Evolutionary conservation across 1,139 yeast species (phyloP).

Genomic region (Hansenula lynferdii): DNA sequence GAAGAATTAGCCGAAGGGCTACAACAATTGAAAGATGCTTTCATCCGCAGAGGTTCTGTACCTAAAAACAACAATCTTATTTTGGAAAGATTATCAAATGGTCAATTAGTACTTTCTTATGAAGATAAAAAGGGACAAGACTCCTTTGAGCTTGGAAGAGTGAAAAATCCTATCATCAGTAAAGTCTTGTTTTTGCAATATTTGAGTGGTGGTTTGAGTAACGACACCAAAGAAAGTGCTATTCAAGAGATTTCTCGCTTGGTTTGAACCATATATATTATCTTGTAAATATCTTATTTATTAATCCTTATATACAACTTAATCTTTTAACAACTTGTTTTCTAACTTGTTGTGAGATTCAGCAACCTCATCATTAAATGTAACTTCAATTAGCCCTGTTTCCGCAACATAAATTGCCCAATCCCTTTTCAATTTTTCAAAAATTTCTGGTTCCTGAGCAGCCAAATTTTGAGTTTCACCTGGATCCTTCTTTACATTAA

Average conservation of each 20-base stretch:
- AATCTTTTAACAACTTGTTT: background rate
- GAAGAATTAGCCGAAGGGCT: slow-evolving; percentile 43
- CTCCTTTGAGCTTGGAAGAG: slow-evolving; percentile 36
- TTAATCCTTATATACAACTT: too few species aligned
- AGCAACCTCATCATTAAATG: background rate
- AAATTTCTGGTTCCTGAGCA: slow-evolving; percentile 27
- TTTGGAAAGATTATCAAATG: slow-evolving; percentile 43
- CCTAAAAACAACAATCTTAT: slow-evolving; percentile 56
- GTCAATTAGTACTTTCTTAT: slow-evolving; percentile 42
- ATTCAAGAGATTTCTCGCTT: slow-evolving; percentile 25
- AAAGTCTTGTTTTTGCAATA: slow-evolving; percentile 52
- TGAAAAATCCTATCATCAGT: slow-evolving; percentile 46
- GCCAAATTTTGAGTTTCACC: slow-evolving; percentile 45
- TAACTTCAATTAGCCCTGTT: slow-evolving; percentile 23
- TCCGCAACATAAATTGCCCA: slow-evolving; percentile 53
- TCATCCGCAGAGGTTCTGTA: slow-evolving; percentile 53
- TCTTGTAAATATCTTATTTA: background rate
- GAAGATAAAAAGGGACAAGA: slow-evolving; percentile 30
- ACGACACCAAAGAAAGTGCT: slow-evolving; percentile 28
- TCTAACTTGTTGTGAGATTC: background rate
- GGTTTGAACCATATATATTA: slow-evolving; percentile 12
- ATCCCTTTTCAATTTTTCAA: slow-evolving; percentile 37
- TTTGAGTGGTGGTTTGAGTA: slow-evolving; percentile 49
- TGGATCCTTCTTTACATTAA: slow-evolving; percentile 37
- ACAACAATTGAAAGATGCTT: slow-evolving; percentile 48